Base-by-base conservation (phyloP, 768 basidiomycete genomes). In the Psilocybe cyanescens region DNA sequence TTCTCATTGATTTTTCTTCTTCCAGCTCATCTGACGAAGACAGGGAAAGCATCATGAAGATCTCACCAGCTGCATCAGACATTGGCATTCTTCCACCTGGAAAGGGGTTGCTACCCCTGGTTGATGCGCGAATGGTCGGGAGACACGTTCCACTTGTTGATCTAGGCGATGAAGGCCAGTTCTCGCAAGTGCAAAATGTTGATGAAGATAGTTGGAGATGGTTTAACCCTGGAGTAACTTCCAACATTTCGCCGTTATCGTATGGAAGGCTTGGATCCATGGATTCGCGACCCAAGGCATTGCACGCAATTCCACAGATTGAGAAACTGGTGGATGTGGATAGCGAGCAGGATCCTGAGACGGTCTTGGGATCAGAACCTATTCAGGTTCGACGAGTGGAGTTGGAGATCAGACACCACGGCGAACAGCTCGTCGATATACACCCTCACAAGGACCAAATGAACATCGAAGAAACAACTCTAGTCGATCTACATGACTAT, bases 1-100 rank as follows among this genome's bases (percentile, higher is more conserved):
- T 70, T 8, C 64, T 72, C 37, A 68, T 72, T 45, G 71, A 72
- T 56, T 67, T 72, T 46, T 58, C 67, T 3, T 68, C 69, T 16
- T 69, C 68, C 12, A 41, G 57, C 2, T 64, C 63, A n/a, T 64
- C 66, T 5, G 62, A 61, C 11, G 59, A 63, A 4, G 64, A 64
- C 9, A 64, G 57, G 28, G 58, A 60, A 16, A 55, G 44, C 14
- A 54, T 56, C 16, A 31, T 57, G n/a, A 55, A 56, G 30, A 58
- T 66, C n/a, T 71, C 70, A 3, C 67, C 67, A 4, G 65, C 68
- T 29, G 60, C 68, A 11, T 69, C 68, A 8, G 67, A 71, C 52
- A 68, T 69, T 29, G 67, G 65, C 5, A 55, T 68, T 28, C 52
- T 58, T 3, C 52, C 61, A 46, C 28, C 44, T 6, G 50, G 50